Evolutionary conservation across 495 filamentous ascomycete genomes (phyloP).

Genomic region (Xylona heveae): DNA sequence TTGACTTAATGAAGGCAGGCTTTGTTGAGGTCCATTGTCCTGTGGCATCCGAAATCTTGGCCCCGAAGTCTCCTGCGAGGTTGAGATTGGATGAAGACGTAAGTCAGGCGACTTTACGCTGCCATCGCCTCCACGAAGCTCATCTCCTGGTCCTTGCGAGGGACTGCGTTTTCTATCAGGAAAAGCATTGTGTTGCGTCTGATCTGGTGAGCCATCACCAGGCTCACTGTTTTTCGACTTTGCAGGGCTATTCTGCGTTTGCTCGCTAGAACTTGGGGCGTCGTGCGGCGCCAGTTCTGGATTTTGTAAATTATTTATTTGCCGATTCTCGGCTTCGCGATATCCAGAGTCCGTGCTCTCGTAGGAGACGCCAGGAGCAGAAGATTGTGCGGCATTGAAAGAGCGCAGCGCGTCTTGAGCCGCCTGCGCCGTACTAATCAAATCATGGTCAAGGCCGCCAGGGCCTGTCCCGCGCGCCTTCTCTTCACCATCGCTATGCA

Average conservation of each 20-base stretch:
- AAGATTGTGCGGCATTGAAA: background rate
- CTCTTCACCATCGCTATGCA: constrained; percentile 1
- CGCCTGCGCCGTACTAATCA: constrained; percentile 1
- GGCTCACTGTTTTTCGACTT: too few relatives aligned
- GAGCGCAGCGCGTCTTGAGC: background rate
- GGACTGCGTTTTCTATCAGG: background rate
- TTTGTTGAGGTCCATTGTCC: background rate
- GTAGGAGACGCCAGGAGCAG: background rate
- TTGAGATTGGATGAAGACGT: constrained; percentile 1
- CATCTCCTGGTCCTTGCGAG: background rate
- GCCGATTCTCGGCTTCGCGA: background rate
- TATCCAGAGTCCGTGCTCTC: background rate
- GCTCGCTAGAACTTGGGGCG: too few relatives aligned
- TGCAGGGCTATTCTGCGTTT: too few relatives aligned
- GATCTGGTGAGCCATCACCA: too few relatives aligned
- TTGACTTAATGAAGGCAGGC: background rate
- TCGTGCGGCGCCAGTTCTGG: too few relatives aligned
- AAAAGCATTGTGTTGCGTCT: background rate
- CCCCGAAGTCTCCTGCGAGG: background rate
- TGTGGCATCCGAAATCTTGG: background rate
- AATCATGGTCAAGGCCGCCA: background rate
- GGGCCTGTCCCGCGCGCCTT: constrained; percentile 1
- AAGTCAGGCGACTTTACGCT: constrained; percentile 1
- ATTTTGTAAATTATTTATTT: too few relatives aligned
- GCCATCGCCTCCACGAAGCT: background rate